phyloP scores from a whole-genome alignment of 1,139 yeast species.

The Geotrichum bryndzae region DNA sequence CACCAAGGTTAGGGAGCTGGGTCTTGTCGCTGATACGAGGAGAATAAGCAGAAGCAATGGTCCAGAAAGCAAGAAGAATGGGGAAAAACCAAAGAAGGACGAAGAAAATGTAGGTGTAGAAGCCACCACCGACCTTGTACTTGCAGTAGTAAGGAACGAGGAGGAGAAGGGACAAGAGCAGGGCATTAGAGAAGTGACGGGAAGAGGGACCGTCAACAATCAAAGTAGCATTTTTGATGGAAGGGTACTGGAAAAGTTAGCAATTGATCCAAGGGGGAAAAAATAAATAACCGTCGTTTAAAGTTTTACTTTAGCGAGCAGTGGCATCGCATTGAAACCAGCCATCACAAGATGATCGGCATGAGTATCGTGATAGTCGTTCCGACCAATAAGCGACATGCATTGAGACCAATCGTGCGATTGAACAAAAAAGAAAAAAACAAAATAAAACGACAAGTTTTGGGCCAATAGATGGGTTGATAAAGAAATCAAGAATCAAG shows the following conservation, averaged over 20 bases:
- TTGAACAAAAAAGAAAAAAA: background rate
- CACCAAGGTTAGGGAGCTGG: constrained; percentile 68
- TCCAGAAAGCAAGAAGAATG: constrained; percentile 76
- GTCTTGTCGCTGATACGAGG: constrained; percentile 81
- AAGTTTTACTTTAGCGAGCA: background rate
- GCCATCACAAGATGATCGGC: background rate
- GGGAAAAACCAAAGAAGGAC: constrained; percentile 56
- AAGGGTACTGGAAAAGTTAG: constrained; percentile 40
- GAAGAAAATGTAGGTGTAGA: constrained; percentile 50
- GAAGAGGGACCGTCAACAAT: constrained; percentile 93
- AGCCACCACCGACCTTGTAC: constrained; percentile 68
- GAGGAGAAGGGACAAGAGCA: constrained; percentile 48
- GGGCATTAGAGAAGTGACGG: constrained; percentile 61
- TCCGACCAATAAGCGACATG: background rate
- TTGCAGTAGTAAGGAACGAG: constrained; percentile 61
- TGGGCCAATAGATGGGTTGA: background rate
- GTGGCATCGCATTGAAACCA: background rate
- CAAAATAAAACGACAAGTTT: background rate
- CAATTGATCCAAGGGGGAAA: background rate
- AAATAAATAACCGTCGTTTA: background rate
- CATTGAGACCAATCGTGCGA: background rate
- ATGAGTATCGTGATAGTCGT: background rate
- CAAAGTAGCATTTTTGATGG: constrained; percentile 78
- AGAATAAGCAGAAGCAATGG: constrained; percentile 64
- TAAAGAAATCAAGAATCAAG: background rate